Base-by-base conservation (phyloP, 371 early-diverging fungal species). In the Syncephalis plumigaleata region DNA sequence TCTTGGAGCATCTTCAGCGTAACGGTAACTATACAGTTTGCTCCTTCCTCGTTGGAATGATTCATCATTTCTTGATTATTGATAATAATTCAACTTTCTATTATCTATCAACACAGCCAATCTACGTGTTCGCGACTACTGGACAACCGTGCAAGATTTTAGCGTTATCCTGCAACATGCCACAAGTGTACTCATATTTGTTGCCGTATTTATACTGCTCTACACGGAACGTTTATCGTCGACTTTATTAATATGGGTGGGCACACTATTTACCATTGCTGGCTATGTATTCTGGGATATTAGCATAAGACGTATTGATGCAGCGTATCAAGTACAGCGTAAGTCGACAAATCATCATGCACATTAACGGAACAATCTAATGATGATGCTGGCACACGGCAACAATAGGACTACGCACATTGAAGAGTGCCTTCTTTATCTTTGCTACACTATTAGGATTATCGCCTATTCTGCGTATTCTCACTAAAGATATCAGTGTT, bases 381-480 rank as follows among this genome's bases (percentile, higher is more conserved):
- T 27, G 18, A 25, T 50, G 1, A 22, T 36, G 20, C 25, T 18
- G 24, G 9, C 8, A 11, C 38, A 42, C 26, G 5, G 21, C 31
- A 27, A 24, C 18, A 21, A 3, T 48, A 75, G 75, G 74, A 36
- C 56, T 64, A 42, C 64, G 65, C 44, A 75, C 81, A 21, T 65
- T 75, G 21, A 87, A 84, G 55, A 76, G 84, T 46, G 78, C 79
- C 8, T 59, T 81, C 1, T 61, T 92, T 15, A 77, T 94, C 55
- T 75, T 79, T 39, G 60, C 77, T 15, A 74, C 87, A 1, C 55
- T 95, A 16, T 66, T 91, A 15, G 87, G 86, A 0, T 65, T 97
- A 2, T 86, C 93, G 1, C 96, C 98, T 2, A 79, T 93, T 22
- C 64, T 95, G 51, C 79, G 80, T 52, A 97, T 92, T 1, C 63